These are phyloP conservation scores for Pholiota microspora DNA, from an alignment of 768 basidiomycete species.

Conservation along the genomic window DNA sequence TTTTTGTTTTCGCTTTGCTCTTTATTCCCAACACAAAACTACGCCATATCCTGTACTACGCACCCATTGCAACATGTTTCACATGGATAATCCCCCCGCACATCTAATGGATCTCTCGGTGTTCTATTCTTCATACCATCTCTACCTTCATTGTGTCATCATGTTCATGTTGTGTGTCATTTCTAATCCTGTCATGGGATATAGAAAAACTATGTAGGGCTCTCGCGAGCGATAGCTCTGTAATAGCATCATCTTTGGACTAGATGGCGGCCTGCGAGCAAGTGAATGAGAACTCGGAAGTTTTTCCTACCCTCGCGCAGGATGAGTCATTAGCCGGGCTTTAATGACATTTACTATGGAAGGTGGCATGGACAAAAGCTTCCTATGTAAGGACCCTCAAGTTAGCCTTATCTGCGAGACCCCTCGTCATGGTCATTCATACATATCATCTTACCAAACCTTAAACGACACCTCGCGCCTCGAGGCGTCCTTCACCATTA, in stretches of 20 bases:
- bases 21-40: background rate
- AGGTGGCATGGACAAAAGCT: background rate
- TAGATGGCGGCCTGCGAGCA: background rate
- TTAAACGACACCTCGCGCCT: background rate
- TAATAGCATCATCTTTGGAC: background rate
- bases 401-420: background rate
- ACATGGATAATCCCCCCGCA: background rate
- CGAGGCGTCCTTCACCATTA: too few relatives aligned
- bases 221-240: background rate
- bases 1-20: background rate
- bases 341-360: background rate
- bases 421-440: too few relatives aligned
- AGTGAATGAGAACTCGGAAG: background rate
- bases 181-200: too few relatives aligned
- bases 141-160: background rate
- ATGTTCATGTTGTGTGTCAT: background rate
- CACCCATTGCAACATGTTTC: background rate
- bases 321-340: background rate
- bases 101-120: background rate
- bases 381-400: background rate
- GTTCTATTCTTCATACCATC: background rate
- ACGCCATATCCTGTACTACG: background rate
- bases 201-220: background rate
- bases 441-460: slow-evolving; percentile 1
- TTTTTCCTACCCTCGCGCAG: background rate